These are phyloP conservation scores for Candida namnaoensis DNA, from an alignment of 805 yeast species.

Conservation along the genomic window DNA sequence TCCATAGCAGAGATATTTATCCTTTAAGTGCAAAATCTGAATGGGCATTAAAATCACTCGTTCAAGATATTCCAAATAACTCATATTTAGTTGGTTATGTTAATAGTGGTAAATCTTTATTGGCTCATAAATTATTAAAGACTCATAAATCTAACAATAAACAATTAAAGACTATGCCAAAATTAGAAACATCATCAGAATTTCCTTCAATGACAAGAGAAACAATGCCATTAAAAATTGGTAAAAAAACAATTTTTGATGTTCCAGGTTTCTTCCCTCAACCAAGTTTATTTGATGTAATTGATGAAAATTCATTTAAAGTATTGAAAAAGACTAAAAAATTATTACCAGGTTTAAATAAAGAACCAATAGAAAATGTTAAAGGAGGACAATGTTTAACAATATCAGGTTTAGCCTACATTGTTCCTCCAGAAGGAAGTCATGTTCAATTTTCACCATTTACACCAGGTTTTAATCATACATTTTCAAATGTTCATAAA, in stretches of 20 bases:
- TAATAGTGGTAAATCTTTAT: slow-evolving; percentile 62
- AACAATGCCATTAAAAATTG: slow-evolving; percentile 29
- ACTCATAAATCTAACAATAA: slow-evolving; percentile 11
- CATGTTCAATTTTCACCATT: slow-evolving; percentile 39
- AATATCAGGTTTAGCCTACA: slow-evolving; percentile 53
- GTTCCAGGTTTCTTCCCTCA: slow-evolving; percentile 28
- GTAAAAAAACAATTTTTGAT: slow-evolving; percentile 23
- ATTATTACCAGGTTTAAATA: slow-evolving; percentile 20
- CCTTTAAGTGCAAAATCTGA: slow-evolving; percentile 40
- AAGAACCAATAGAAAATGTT: slow-evolving; percentile 23
- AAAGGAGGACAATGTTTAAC: slow-evolving; percentile 38
- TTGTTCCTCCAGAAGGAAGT: slow-evolving; percentile 43
- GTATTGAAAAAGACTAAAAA: slow-evolving; percentile 22
- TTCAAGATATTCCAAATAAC: slow-evolving; percentile 24
- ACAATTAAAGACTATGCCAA: slow-evolving; percentile 4
- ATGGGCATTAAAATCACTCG: slow-evolving; percentile 41
- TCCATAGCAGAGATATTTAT: slow-evolving; percentile 24
- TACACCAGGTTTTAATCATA: slow-evolving; percentile 23
- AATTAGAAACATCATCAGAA: slow-evolving; percentile 26
- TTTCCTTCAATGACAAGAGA: slow-evolving; percentile 71
- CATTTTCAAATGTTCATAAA: slow-evolving; percentile 22
- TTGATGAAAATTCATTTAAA: slow-evolving; percentile 20
- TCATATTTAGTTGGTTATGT: slow-evolving; percentile 56
- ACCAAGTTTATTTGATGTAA: slow-evolving; percentile 16
- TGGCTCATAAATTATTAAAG: slow-evolving; percentile 40